Evolutionary conservation across 2,329 filamentous ascomycete species (phyloP).

Genomic region (Beauveria asiatica): DNA sequence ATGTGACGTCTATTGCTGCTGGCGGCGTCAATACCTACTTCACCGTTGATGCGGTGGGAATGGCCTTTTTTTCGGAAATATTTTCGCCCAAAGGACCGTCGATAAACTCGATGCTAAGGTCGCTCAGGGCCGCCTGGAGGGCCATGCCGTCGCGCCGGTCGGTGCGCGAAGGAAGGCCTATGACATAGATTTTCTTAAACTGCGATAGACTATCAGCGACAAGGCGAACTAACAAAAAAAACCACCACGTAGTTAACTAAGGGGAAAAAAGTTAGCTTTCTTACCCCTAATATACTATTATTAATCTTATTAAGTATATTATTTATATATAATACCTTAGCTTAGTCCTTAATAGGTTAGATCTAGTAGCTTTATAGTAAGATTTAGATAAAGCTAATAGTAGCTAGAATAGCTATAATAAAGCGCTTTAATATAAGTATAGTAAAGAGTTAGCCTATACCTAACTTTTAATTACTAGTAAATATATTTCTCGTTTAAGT

Average conservation of each 20-base stretch:
- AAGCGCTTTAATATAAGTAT: constrained; percentile 6
- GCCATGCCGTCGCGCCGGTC: constrained; percentile 42
- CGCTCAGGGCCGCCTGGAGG: constrained; percentile 36
- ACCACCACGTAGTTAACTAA: too few relatives aligned
- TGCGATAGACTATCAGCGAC: neutral
- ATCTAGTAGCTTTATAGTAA: constrained; percentile 7
- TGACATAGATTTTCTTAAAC: constrained; percentile 28
- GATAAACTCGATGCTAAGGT: constrained; percentile 35
- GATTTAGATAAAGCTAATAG: constrained; percentile 5
- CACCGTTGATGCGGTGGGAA: constrained; percentile 20
- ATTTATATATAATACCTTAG: neutral
- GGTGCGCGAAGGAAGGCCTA: constrained; percentile 39
- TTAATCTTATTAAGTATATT: constrained; percentile 8
- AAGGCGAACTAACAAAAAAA: too few relatives aligned
- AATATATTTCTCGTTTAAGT: neutral
- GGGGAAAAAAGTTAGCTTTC: neutral
- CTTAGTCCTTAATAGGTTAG: neutral
- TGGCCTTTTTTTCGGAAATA: constrained; percentile 28
- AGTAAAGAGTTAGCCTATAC: neutral
- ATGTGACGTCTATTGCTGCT: too few relatives aligned
- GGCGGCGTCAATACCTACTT: too few relatives aligned
- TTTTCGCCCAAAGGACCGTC: constrained; percentile 32
- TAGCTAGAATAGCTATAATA: neutral
- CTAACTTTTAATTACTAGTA: neutral
- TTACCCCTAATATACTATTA: constrained; percentile 9